Evolutionary conservation across 2,329 filamentous ascomycete species (phyloP).

Genomic region (Aspergillus sp.): DNA sequence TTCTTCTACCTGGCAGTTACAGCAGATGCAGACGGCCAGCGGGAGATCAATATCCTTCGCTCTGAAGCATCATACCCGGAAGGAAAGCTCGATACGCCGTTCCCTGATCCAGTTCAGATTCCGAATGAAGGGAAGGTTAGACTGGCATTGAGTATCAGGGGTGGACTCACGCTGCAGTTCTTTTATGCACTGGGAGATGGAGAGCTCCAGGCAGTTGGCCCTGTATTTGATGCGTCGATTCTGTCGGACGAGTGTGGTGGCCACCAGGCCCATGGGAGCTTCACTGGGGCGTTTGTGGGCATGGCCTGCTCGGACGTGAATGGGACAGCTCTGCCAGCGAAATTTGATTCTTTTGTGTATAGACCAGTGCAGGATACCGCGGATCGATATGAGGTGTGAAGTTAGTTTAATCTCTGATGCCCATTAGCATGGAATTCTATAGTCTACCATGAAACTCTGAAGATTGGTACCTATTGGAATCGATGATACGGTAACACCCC

Average conservation of each 20-base stretch:
- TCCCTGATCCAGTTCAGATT: neutral
- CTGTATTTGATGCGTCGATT: conserved; percentile 10
- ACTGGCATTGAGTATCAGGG: conserved; percentile 5
- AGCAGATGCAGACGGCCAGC: conserved; percentile 6
- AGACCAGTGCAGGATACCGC: conserved; percentile 1
- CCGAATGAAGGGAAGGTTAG: conserved; percentile 4
- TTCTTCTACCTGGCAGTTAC: conserved; percentile 11
- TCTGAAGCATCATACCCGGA: conserved; percentile 10
- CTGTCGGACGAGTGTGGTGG: conserved; percentile 13
- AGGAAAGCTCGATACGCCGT: neutral
- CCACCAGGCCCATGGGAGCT: conserved; percentile 9
- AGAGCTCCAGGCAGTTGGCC: neutral
- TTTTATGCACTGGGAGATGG: conserved; percentile 8
- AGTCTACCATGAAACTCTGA: too few relatives aligned
- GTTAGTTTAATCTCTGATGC: too few relatives aligned
- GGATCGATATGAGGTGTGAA: conserved; percentile 25
- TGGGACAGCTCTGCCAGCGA: conserved; percentile 1
- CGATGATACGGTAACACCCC: too few relatives aligned
- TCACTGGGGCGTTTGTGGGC: conserved; percentile 13
- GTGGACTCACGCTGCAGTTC: conserved; percentile 9
- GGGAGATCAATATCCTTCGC: conserved; percentile 7
- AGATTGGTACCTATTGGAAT: too few relatives aligned
- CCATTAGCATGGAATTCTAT: too few relatives aligned
- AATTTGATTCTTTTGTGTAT: conserved; percentile 9
- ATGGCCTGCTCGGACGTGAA: conserved; percentile 14